Conservation (phyloP, 2,329 filamentous ascomycete genomes). For the Achaetomium macrosporum region DNA sequence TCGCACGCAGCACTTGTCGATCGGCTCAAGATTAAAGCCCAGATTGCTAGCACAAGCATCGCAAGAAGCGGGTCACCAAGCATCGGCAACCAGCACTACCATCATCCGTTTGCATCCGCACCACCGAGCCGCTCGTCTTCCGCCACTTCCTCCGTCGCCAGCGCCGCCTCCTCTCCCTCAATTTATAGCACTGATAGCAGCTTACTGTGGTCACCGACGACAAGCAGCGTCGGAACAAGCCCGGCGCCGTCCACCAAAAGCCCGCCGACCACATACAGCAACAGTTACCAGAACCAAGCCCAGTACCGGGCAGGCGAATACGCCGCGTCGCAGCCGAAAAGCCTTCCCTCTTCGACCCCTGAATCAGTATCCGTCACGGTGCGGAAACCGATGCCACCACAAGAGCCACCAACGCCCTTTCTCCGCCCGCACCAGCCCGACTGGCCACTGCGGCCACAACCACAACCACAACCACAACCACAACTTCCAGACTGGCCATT, state of each 20-base stretch:
- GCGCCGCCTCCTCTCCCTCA: slow-evolving; percentile 6
- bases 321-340: neutral
- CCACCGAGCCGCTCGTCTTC: slow-evolving; percentile 9
- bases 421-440: slow-evolving; percentile 3
- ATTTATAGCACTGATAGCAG: slow-evolving; percentile 12
- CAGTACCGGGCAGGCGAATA: neutral
- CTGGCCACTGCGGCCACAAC: neutral
- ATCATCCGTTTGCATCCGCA: neutral
- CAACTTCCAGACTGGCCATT: neutral
- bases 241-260: slow-evolving; percentile 5
- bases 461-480: neutral
- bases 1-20: slow-evolving; percentile 67
- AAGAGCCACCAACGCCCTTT: slow-evolving; percentile 7
- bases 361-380: neutral
- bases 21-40: slow-evolving; percentile 49
- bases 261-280: neutral
- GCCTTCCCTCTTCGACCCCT: too few species aligned
- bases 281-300: neutral
- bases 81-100: slow-evolving; percentile 1
- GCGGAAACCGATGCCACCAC: neutral
- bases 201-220: slow-evolving; percentile 6
- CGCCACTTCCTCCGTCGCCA: neutral
- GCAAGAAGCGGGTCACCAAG: neutral
- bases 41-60: slow-evolving; percentile 23
- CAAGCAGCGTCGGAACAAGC: slow-evolving; percentile 6